Evolutionary conservation across 1,284 basidiomycete genomes (phyloP).

Genomic region (Ustilago tritici): DNA sequence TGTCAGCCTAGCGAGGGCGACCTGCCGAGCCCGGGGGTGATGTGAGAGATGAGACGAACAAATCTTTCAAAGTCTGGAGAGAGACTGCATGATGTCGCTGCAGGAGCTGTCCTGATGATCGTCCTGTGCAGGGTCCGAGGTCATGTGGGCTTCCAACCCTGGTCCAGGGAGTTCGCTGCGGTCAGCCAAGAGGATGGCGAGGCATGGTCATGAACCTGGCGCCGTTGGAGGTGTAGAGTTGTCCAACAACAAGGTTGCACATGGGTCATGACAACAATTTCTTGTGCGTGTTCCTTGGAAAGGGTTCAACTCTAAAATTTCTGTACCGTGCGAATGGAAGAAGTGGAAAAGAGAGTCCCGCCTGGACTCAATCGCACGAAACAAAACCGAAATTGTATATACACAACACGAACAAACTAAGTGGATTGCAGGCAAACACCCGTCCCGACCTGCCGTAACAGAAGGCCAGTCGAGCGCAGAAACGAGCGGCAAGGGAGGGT

Average conservation of each 20-base stretch:
- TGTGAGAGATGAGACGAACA: background rate
- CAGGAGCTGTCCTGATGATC: background rate
- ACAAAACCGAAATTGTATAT: no score
- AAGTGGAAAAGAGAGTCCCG: background rate
- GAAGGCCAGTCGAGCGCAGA: no score
- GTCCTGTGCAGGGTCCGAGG: background rate
- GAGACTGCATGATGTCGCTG: no score
- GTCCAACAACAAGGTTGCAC: background rate
- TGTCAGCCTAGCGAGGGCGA: background rate
- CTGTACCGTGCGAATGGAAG: slow-evolving; percentile 42
- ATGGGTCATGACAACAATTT: background rate
- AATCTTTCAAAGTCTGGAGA: no score
- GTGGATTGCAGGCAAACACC: no score
- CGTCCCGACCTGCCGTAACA: no score
- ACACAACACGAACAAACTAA: no score
- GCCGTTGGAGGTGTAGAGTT: background rate
- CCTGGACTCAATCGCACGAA: no score
- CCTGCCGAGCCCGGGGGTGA: background rate
- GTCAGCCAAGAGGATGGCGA: background rate
- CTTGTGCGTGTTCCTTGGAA: background rate
- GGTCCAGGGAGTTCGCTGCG: background rate
- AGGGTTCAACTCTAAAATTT: slow-evolving; percentile 12
- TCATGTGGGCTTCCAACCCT: background rate
- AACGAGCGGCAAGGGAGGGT: no score
- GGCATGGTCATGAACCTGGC: background rate